These are phyloP conservation scores for Aspergillus nanangensis DNA, from an alignment of 495 filamentous ascomycete species.

Conservation along the genomic window DNA sequence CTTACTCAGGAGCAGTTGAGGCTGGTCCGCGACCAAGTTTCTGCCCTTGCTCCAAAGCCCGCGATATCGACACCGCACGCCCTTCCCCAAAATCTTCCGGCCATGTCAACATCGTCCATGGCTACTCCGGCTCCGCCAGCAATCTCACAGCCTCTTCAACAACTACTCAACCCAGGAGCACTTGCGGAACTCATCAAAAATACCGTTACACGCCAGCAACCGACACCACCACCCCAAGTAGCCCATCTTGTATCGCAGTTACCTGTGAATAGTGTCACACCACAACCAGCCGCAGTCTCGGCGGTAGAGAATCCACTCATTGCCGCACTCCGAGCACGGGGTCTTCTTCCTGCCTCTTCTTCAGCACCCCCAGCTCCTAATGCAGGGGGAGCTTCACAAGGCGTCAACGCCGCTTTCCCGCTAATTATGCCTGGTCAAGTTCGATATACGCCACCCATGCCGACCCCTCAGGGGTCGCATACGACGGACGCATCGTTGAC, in stretches of 20 bases:
- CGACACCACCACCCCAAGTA: conserved; percentile 31
- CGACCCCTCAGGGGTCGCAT: conserved; percentile 21
- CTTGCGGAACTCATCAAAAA: conserved; percentile 47
- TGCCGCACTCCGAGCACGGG: conserved; percentile 41
- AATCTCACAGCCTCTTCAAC: conserved; percentile 36
- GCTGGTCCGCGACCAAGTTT: conserved; percentile 74
- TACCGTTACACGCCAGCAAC: conserved; percentile 40
- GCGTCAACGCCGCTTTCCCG: conserved; percentile 28
- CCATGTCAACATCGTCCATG: conserved; percentile 21
- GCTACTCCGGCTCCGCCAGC: conserved; percentile 30
- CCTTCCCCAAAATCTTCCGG: conserved; percentile 18
- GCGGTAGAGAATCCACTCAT: conserved; percentile 41
- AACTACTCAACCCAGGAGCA: conserved; percentile 42
- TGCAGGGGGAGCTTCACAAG: conserved; percentile 7
- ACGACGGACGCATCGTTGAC: conserved; percentile 43
- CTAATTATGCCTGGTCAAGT: conserved; percentile 40
- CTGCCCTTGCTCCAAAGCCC: conserved; percentile 51
- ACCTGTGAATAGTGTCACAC: conserved; percentile 18
- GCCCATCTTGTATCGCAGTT: conserved; percentile 25
- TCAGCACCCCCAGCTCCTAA: conserved; percentile 27
- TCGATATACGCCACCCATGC: conserved; percentile 29
- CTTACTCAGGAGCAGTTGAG: conserved; percentile 76
- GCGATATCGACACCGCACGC: conserved; percentile 17
- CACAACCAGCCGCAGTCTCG: conserved; percentile 20
- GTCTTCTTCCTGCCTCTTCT: conserved; percentile 40